These are phyloP conservation scores for Aaosphaeria pasadenensis DNA, from an alignment of 2,329 filamentous ascomycete genomes.

Conservation along the genomic window DNA sequence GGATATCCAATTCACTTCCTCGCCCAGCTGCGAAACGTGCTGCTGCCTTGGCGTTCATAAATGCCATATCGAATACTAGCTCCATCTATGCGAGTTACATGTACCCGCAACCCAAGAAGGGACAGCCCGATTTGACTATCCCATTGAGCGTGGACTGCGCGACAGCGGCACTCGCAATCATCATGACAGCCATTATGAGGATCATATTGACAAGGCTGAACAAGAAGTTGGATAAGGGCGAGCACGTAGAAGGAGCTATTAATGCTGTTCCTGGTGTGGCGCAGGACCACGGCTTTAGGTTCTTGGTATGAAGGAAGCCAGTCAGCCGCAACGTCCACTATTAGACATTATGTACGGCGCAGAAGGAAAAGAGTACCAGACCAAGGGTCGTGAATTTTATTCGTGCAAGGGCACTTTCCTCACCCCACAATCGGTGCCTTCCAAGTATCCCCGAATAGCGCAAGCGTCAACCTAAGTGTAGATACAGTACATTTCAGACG, in stretches of 20 bases:
- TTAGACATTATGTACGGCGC: no score
- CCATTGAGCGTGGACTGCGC: conserved; percentile 68
- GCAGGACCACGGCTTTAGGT: conserved; percentile 62
- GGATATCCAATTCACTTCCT: conserved; percentile 74
- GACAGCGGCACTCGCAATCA: conserved; percentile 62
- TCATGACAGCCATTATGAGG: conserved; percentile 60
- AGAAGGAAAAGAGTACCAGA: no score
- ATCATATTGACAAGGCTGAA: conserved; percentile 65
- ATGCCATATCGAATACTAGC: conserved; percentile 66
- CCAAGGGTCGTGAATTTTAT: no score
- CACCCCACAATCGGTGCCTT: no score
- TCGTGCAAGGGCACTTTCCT: no score
- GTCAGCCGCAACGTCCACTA: no score
- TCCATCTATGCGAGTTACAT: conserved; percentile 70
- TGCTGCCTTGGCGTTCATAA: conserved; percentile 72
- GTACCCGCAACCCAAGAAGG: conserved; percentile 52
- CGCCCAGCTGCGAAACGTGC: conserved; percentile 73
- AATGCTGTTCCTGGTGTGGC: conserved; percentile 56
- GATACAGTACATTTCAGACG: no score
- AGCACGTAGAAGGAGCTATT: conserved; percentile 52
- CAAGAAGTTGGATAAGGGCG: conserved; percentile 65
- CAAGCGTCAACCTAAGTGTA: no score
- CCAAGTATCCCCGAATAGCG: no score
- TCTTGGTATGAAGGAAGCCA: conserved; percentile 50
- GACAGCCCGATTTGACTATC: conserved; percentile 42